Evolutionary conservation across 305 asterid species (phyloP).

Genomic region (Fraxinus sp.): DNA sequence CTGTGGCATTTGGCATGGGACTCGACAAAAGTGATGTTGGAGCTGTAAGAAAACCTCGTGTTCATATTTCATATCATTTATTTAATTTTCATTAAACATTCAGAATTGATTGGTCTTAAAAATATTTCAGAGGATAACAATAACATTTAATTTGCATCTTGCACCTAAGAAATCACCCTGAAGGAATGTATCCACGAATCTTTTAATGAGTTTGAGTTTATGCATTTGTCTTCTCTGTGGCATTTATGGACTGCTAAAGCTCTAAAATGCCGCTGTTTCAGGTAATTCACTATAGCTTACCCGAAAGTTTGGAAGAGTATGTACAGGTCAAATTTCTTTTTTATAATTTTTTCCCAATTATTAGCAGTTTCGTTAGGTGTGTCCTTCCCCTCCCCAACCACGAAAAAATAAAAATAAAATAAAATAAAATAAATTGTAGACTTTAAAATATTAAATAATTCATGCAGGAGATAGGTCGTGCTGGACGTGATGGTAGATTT

Average conservation of each 20-base stretch:
- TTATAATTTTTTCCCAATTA: conserved; percentile 24
- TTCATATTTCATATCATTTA: conserved; percentile 17
- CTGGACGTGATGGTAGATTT: conserved; percentile 95
- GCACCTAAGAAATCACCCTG: background rate
- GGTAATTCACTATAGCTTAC: conserved; percentile 94
- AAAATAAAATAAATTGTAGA: conserved; percentile 6
- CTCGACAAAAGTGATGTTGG: conserved; percentile 95
- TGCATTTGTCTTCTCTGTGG: background rate
- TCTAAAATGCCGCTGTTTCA: conserved; percentile 30
- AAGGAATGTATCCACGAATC: conserved; percentile 3
- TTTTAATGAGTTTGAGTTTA: background rate
- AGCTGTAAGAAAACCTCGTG: conserved; percentile 64
- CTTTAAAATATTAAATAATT: conserved; percentile 20
- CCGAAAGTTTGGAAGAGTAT: conserved; percentile 97
- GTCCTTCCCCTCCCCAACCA: background rate
- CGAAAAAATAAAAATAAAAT: background rate
- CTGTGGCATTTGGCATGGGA: conserved; percentile 99
- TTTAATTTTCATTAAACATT: background rate
- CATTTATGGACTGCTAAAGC: background rate
- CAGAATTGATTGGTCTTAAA: conserved; percentile 3
- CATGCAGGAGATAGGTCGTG: conserved; percentile 94
- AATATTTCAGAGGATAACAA: background rate
- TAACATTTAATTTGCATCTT: background rate
- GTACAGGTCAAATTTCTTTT: conserved; percentile 64
- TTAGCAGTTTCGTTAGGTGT: conserved; percentile 9